Evolutionary conservation across 108 stramenopile genomes (phyloP).

Genomic region (Cyclotella baltica): DNA sequence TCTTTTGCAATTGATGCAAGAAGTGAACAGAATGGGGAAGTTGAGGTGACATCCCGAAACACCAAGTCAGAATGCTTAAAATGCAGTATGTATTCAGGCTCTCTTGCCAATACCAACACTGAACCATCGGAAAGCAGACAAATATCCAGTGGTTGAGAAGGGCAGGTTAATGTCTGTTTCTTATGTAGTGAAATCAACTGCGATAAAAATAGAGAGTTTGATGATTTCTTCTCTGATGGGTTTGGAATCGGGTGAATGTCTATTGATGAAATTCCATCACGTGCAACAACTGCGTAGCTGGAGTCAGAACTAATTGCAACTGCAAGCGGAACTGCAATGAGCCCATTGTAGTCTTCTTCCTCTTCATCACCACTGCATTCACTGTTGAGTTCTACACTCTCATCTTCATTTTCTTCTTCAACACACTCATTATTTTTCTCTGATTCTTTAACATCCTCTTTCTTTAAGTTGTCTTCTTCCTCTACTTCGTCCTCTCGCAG

Average conservation of each 20-base stretch:
- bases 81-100: slow-evolving; percentile 57
- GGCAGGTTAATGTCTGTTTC: slow-evolving; percentile 50
- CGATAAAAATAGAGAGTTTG: slow-evolving; percentile 37
- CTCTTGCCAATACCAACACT: slow-evolving; percentile 58
- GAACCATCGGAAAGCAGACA: slow-evolving; percentile 35
- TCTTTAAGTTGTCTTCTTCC: slow-evolving; percentile 3
- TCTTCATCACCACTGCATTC: slow-evolving; percentile 19
- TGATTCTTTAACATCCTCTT: slow-evolving; percentile 17
- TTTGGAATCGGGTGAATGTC: slow-evolving; percentile 58
- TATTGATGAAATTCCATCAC: slow-evolving; percentile 43
- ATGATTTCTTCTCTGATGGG: slow-evolving; percentile 19
- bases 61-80: slow-evolving; percentile 24
- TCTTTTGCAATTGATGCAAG: slow-evolving; percentile 19
- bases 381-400: no score
- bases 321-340: slow-evolving; percentile 43
- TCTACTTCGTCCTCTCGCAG: slow-evolving; percentile 19
- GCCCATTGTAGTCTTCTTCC: slow-evolving; percentile 22
- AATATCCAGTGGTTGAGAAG: slow-evolving; percentile 56
- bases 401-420: slow-evolving; percentile 16
- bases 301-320: slow-evolving; percentile 42
- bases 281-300: slow-evolving; percentile 33
- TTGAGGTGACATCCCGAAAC: slow-evolving; percentile 21
- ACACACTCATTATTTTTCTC: slow-evolving; percentile 2
- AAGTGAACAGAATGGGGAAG: slow-evolving; percentile 17
- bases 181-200: slow-evolving; percentile 53